Conservation (phyloP, 2,329 filamentous ascomycete species). For the Chrysosporium queenslandicum region DNA sequence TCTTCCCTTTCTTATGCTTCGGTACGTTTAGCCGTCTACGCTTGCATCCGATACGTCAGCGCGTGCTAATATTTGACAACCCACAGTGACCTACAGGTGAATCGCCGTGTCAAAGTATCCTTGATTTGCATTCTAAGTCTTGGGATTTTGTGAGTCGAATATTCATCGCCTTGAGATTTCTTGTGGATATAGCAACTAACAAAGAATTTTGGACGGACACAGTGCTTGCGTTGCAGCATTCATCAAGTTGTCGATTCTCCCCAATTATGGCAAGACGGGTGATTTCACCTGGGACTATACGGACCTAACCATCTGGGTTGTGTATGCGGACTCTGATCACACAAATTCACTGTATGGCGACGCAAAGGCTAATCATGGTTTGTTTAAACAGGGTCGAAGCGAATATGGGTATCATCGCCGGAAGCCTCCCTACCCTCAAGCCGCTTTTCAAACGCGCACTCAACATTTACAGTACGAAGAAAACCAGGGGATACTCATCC, state of each 20-base stretch:
- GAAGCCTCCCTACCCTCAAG: background rate
- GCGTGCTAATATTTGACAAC: background rate
- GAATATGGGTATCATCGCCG: slow-evolving; percentile 1
- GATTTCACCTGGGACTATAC: slow-evolving; percentile 1
- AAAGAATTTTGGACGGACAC: background rate
- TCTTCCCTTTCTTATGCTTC: background rate
- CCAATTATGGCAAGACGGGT: background rate
- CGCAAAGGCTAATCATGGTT: background rate
- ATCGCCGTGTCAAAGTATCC: background rate
- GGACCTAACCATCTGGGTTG: background rate
- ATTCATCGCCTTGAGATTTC: background rate
- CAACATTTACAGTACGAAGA: background rate
- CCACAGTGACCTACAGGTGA: background rate
- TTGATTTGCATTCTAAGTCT: background rate
- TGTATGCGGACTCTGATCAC: background rate
- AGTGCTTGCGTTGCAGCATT: background rate
- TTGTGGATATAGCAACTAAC: background rate
- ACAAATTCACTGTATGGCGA: no score
- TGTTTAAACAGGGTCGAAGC: background rate
- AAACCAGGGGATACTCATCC: background rate
- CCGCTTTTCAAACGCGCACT: background rate
- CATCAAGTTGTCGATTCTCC: background rate
- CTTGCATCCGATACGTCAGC: no score
- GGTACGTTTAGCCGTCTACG: background rate
- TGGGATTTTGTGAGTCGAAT: background rate